phyloP scores from a whole-genome alignment of 345 rosid genomes.

The Gossypium raimondii region DNA sequence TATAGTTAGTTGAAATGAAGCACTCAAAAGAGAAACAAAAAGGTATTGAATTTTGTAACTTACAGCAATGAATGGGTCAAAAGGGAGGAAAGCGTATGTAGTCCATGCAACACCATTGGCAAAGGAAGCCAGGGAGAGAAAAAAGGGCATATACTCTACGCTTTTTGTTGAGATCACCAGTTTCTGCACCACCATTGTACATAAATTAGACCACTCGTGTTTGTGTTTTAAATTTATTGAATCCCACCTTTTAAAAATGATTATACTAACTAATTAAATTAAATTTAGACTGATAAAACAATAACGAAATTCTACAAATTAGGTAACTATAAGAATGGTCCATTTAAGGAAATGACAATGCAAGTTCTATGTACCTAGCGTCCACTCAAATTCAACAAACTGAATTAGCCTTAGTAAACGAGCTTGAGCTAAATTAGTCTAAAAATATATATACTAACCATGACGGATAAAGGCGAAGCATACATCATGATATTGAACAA shows the following conservation, averaged over 20 bases:
- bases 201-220: too few species aligned
- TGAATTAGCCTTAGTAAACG: neutral
- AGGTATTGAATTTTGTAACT: neutral
- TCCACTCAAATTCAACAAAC: neutral
- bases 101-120: slow-evolving; percentile 68
- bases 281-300: neutral
- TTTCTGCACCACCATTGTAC: slow-evolving; percentile 45
- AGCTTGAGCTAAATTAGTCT: too few species aligned
- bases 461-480: slow-evolving; percentile 73
- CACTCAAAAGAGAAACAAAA: neutral
- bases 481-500: slow-evolving; percentile 72
- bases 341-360: too few species aligned
- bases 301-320: neutral
- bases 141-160: slow-evolving; percentile 89
- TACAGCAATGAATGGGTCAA: slow-evolving; percentile 70
- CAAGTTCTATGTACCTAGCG: neutral
- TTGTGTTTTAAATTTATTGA: too few species aligned
- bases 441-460: slow-evolving; percentile 42
- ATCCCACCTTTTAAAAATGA: too few species aligned
- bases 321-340: too few species aligned
- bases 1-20: neutral
- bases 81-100: slow-evolving; percentile 57
- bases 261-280: too few species aligned
- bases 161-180: slow-evolving; percentile 73
- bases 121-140: slow-evolving; percentile 57